Evolutionary conservation across 331 rosid genomes (phyloP).

Genomic region (Quercus phellos): DNA sequence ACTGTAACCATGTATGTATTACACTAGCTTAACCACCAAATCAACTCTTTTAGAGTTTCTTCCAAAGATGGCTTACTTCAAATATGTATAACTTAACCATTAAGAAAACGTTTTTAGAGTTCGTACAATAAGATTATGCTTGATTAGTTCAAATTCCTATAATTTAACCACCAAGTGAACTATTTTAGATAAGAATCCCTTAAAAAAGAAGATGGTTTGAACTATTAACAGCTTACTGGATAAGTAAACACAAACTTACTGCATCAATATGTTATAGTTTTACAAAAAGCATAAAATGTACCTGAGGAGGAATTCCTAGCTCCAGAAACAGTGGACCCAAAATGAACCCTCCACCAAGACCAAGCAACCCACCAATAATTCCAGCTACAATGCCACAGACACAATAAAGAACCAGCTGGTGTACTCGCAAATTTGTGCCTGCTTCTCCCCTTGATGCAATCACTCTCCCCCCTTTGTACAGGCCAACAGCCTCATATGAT

Average conservation of each 20-base stretch:
- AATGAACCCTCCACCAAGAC: conserved; percentile 90
- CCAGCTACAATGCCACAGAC: conserved; percentile 71
- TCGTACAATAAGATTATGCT: too few relatives aligned
- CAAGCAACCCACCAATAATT: conserved; percentile 80
- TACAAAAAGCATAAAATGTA: conserved; percentile 12
- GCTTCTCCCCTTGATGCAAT: conserved; percentile 62
- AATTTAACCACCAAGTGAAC: too few relatives aligned
- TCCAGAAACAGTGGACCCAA: conserved; percentile 92
- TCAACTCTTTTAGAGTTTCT: too few relatives aligned
- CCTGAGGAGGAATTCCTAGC: conserved; percentile 95
- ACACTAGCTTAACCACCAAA: too few relatives aligned
- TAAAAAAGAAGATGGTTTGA: not conserved
- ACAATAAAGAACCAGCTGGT: conserved; percentile 53
- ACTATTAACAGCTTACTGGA: too few relatives aligned
- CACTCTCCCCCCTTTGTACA: conserved; percentile 59
- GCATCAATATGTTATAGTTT: not conserved
- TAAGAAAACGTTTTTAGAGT: too few relatives aligned
- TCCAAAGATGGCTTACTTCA: too few relatives aligned
- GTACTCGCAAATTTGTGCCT: conserved; percentile 35
- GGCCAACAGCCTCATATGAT: conserved; percentile 56
- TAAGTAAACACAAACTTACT: too few relatives aligned
- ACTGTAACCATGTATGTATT: too few relatives aligned
- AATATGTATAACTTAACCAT: too few relatives aligned
- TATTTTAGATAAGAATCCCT: not conserved
- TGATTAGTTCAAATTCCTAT: too few relatives aligned